phyloP scores from a whole-genome alignment of 768 basidiomycete genomes.

The Mycena haematopus region DNA sequence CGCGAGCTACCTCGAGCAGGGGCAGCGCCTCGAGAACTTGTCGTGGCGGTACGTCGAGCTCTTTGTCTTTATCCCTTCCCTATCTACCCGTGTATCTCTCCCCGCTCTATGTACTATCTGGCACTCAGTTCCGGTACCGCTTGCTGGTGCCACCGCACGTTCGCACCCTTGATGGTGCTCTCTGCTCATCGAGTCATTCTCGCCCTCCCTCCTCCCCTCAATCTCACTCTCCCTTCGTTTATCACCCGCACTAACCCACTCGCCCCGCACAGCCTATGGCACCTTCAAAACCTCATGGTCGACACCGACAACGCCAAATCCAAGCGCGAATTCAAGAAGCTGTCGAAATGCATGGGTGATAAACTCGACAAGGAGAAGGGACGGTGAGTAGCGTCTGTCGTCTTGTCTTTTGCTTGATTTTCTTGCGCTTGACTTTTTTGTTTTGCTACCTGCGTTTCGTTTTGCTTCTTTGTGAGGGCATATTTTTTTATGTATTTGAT shows the following conservation, averaged over 20 bases:
- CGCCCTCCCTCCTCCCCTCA: no score
- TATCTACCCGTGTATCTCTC: no score
- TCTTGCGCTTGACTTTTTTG: background rate
- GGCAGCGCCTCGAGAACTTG: slow-evolving; percentile 89
- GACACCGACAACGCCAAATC: slow-evolving; percentile 89
- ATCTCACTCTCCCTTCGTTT: no score
- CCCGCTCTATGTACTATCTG: no score
- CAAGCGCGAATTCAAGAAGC: slow-evolving; percentile 89
- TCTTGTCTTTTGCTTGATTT: background rate
- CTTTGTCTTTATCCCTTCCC: no score
- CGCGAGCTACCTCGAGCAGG: slow-evolving; percentile 89
- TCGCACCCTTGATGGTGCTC: no score
- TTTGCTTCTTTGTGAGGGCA: no score
- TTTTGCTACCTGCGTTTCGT: background rate
- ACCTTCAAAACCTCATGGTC: slow-evolving; percentile 90
- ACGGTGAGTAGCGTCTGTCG: slow-evolving; percentile 70
- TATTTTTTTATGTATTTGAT: no score
- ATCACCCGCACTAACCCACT: background rate
- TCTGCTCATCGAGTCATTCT: no score
- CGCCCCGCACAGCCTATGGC: slow-evolving; percentile 74
- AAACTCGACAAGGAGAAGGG: slow-evolving; percentile 94
- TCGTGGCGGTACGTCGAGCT: slow-evolving; percentile 68
- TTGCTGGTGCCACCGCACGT: no score
- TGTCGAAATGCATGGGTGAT: slow-evolving; percentile 89
- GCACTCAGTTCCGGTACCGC: no score